phyloP scores from a whole-genome alignment of 805 yeast species.

The Pichia membranifaciens region DNA sequence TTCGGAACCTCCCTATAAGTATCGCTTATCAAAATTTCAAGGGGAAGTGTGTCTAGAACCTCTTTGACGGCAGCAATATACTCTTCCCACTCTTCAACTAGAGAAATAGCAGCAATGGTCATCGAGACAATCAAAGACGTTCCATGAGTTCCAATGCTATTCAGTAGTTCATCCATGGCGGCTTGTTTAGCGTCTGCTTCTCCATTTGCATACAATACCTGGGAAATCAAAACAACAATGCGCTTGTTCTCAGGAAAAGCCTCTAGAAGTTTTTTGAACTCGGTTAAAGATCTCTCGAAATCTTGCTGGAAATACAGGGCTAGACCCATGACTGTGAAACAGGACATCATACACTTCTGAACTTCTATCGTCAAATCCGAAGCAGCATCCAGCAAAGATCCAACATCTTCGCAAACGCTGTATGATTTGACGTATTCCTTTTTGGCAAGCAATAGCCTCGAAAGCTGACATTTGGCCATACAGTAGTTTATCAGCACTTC shows the following conservation, averaged over 20 bases:
- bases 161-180: conserved; percentile 77
- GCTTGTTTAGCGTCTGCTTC: conserved; percentile 73
- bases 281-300: conserved; percentile 59
- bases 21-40: conserved; percentile 44
- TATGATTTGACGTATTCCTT: conserved; percentile 52
- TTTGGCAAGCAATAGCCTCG: conserved; percentile 64
- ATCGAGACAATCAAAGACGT: conserved; percentile 61
- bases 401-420: conserved; percentile 51
- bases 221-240: conserved; percentile 68
- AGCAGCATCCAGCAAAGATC: conserved; percentile 42
- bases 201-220: conserved; percentile 72
- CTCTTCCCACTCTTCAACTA: conserved; percentile 54
- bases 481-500: conserved; percentile 45
- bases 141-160: conserved; percentile 57
- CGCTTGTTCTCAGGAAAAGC: conserved; percentile 53
- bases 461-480: conserved; percentile 58
- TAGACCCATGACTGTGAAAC: conserved; percentile 67
- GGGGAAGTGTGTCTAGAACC: conserved; percentile 51
- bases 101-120: conserved; percentile 72
- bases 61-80: conserved; percentile 57
- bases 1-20: conserved; percentile 50
- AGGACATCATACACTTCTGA: conserved; percentile 42
- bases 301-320: conserved; percentile 57
- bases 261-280: conserved; percentile 59
- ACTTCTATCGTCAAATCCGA: conserved; percentile 30